Evolutionary conservation across 345 rosid species (phyloP), one percentile per base, ranked within the genome.

Genomic region (Eucalyptus pauciflora): DNA sequence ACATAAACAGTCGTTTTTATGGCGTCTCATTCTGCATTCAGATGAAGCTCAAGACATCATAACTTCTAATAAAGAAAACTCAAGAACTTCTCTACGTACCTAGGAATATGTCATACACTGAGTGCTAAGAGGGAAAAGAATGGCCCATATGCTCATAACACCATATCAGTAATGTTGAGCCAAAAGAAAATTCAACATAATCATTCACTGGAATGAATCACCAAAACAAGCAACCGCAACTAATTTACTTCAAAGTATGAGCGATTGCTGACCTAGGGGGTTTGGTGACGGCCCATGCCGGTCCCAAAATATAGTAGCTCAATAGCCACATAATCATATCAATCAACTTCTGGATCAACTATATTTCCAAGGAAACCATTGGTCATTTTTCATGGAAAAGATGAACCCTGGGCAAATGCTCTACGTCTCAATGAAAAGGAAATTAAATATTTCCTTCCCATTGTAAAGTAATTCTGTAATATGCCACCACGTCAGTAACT

Each of bases 1-100:
- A 92, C 99, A 98, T 94, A 98, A 93, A 89, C 99, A 98, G 94
- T 97, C 97, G 81, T 91, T 93, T 93, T 98, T 98, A 91, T 98
- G 99, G 88, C 95, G 97, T 90, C 99, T 94, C 87, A 88, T 85
- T 91, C 99, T 98, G 94, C 92, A 94, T 87, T 51, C 22, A 87
- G 45, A 60, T 76, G 29, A 41, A 41, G 85, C 46, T 76, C 85
- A 76, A 76, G 85, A 22, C 85, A 4, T 76, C 85, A 37, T 41
- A 41, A 76, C 48, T 76, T 41, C 48, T 41, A 76, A 9, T 71
- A 76, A 76, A 45, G 24, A 76, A 76, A 76, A 76, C 48, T 10
- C 22, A 76, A 76, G 29, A 41, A 41, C 85, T 76, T 76, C 48
- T 71, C 45, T 71, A 71, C 45, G 10, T 33, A 37, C 24, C 48